Base-by-base conservation (phyloP, 73 alveolate genomes). In the Uronychia setigera region DNA sequence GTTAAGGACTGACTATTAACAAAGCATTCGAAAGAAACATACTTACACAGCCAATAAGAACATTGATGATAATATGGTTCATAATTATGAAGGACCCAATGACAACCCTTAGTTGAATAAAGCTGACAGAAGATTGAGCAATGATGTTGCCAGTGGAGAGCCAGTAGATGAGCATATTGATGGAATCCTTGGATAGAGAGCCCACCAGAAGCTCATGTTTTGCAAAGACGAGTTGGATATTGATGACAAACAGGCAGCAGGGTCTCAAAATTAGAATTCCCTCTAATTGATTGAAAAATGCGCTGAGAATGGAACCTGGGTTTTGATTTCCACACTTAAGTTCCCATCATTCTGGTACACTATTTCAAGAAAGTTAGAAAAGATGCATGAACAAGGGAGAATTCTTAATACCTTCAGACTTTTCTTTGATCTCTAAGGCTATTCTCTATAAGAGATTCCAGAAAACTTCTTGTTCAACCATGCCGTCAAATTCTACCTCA, bases 291-390 rank as follows among this genome's bases (percentile, higher is more conserved):
- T 93, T 34, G 92, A 84, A 80, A 90, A 90, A 90, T 90, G 97
- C 81, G 97, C 97, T 33, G 94, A 93, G 84, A 93, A 93, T 57
- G 97, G 97, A 5, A 93, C 93, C 76, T 93, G 97, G 97, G 97
- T 93, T 25, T 79, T 93, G 29, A 86, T 93, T 26, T 85, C 94
- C n/a, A 93, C 97, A 1, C 89, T 81, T 0, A 85, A 86, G 76
- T 93, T 90, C 88, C 97, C 97, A 1, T 77, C 94, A 26, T 90
- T 86, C 89, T 93, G 95, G 94, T 77, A 90, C 59, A 84, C 79
- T 31, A 84, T 90, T 9, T 75, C 86, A 28, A 78, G 81, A 76
- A 46, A 76, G 89, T 87, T 93, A 1, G 90, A 87, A 34, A 78
- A 87, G 60, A 78, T 93, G 91, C 83, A 83, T 27, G 77, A 81